Evolutionary conservation across 202 grass and related monocot genomes (phyloP).

Genomic region (Digitaria exilis): DNA sequence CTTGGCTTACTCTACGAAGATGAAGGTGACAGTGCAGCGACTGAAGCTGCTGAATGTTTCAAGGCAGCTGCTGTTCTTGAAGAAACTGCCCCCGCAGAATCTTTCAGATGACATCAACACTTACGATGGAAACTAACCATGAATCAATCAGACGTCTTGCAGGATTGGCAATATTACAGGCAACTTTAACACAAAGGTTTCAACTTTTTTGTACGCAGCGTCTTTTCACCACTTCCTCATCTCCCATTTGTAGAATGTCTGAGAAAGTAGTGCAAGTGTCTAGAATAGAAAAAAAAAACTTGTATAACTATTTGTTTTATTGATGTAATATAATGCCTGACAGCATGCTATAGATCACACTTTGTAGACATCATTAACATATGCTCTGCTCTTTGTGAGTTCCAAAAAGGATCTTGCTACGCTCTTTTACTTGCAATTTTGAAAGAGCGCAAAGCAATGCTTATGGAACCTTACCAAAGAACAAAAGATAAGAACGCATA

Average conservation of each 20-base stretch:
- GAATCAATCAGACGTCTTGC: not conserved
- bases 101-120: constrained; percentile 71
- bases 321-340: not conserved
- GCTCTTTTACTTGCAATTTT: not conserved
- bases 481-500: not conserved
- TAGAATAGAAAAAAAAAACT: not conserved
- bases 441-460: not conserved
- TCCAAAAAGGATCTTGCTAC: not conserved
- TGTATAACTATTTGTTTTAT: not conserved
- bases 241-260: constrained; percentile 1
- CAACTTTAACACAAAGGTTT: not conserved
- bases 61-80: constrained; percentile 72
- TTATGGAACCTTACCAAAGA: not conserved
- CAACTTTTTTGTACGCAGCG: not conserved
- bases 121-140: constrained; percentile 25
- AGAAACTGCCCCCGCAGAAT: constrained; percentile 78
- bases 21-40: constrained; percentile 50
- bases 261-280: not conserved
- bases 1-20: constrained; percentile 74
- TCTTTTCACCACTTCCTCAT: not conserved
- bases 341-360: not conserved
- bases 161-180: not conserved
- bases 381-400: not conserved
- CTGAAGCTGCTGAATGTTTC: constrained; percentile 87
- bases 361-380: not conserved